phyloP scores from a whole-genome alignment of 192 early-diverging fungal genomes.

The Dimargaris xerosporica region DNA sequence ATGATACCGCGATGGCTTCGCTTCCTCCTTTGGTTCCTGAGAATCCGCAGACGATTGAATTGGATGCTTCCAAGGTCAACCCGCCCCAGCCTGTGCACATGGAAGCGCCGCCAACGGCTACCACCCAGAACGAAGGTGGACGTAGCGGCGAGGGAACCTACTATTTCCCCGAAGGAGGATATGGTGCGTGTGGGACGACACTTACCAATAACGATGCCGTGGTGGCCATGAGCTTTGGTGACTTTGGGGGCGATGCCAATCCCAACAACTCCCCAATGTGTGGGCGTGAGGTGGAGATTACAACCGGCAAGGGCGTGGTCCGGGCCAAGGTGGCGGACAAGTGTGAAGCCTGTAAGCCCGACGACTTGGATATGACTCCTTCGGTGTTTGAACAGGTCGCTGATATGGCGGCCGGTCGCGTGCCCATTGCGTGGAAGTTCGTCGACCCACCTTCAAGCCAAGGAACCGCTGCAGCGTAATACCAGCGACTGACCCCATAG shows the following conservation, averaged over 20 bases:
- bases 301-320: slow-evolving; percentile 22
- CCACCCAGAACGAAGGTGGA: too few relatives aligned
- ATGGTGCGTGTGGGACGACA: slow-evolving; percentile 35
- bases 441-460: slow-evolving; percentile 13
- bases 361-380: slow-evolving; percentile 36
- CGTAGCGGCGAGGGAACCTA: slow-evolving; percentile 36
- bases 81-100: too few relatives aligned
- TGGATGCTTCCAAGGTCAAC: too few relatives aligned
- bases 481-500: too few relatives aligned
- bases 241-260: slow-evolving; percentile 30
- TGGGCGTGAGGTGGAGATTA: slow-evolving; percentile 24
- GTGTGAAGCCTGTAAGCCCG: slow-evolving; percentile 29
- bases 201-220: slow-evolving; percentile 30
- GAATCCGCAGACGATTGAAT: too few relatives aligned
- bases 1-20: too few relatives aligned
- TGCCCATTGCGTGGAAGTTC: slow-evolving; percentile 32
- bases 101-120: too few relatives aligned
- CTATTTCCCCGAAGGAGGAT: slow-evolving; percentile 19
- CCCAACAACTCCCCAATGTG: slow-evolving; percentile 26
- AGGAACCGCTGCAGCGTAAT: too few relatives aligned
- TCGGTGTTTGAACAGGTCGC: slow-evolving; percentile 35
- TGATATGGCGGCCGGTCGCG: slow-evolving; percentile 25
- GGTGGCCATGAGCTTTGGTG: slow-evolving; percentile 36
- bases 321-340: slow-evolving; percentile 33
- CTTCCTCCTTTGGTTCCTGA: too few relatives aligned